A percentile compares a stretch with the other conserved stretches of the same genome.
Conservation (phyloP, 305 asterid genomes). For the Coffea humblotiana region DNA sequence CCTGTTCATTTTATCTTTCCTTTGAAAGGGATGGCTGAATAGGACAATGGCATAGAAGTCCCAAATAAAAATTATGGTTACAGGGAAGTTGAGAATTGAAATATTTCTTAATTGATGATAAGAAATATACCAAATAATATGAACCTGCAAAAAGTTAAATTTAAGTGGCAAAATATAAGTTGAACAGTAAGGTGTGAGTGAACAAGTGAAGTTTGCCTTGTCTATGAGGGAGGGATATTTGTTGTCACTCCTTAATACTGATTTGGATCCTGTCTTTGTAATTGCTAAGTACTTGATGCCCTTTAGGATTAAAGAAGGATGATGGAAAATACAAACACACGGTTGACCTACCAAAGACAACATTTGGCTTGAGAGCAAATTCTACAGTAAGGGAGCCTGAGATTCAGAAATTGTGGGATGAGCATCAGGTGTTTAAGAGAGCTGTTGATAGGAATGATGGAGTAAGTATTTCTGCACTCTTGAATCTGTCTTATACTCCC, state of each 20-base stretch:
- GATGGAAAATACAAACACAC: conserved; percentile 95
- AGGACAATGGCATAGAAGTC: neutral
- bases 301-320: conserved; percentile 68
- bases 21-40: neutral
- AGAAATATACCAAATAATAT: neutral
- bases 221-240: conserved; percentile 1
- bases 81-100: neutral
- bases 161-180: neutral
- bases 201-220: neutral
- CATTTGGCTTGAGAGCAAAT: conserved; percentile 91
- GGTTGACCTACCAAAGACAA: conserved; percentile 83
- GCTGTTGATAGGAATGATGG: conserved; percentile 69
- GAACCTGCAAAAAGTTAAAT: neutral
- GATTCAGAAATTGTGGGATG: conserved; percentile 92
- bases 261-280: conserved; percentile 10
- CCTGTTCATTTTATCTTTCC: neutral
- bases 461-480: conserved; percentile 45
- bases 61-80: neutral
- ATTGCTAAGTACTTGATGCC: conserved; percentile 26
- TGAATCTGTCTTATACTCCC: conserved; percentile 13
- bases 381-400: conserved; percentile 92
- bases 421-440: conserved; percentile 78
- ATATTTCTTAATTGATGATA: neutral
- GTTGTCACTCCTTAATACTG: neutral
- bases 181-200: neutral